A percentile compares a stretch with the other conserved stretches of the same genome.
Conservation (phyloP, 2,329 filamentous ascomycete genomes). For the Aureobasidium sp. region DNA sequence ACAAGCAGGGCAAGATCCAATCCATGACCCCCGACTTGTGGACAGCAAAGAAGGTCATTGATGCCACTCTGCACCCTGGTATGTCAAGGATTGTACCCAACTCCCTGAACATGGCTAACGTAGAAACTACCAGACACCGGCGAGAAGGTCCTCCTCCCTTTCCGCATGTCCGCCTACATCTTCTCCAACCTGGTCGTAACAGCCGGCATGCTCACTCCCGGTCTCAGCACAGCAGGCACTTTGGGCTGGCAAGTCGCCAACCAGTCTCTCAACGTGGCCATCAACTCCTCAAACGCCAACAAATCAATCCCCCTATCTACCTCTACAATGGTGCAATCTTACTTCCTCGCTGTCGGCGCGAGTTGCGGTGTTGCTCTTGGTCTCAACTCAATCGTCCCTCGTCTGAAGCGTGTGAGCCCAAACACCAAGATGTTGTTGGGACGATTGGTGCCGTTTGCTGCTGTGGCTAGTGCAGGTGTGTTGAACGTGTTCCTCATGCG, state of each 20-base stretch:
- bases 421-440: slow-evolving; percentile 67
- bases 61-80: slow-evolving; percentile 94
- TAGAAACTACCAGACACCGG: slow-evolving; percentile 62
- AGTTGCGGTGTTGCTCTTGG: slow-evolving; percentile 91
- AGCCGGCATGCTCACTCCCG: slow-evolving; percentile 91
- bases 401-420: slow-evolving; percentile 67
- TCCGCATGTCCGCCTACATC: slow-evolving; percentile 95
- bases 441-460: slow-evolving; percentile 91
- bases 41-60: slow-evolving; percentile 93
- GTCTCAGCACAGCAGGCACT: slow-evolving; percentile 73
- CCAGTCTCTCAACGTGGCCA: slow-evolving; percentile 94
- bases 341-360: slow-evolving; percentile 82
- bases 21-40: slow-evolving; percentile 87
- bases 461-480: slow-evolving; percentile 81
- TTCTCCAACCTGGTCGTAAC: slow-evolving; percentile 91
- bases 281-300: slow-evolving; percentile 97
- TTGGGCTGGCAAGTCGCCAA: slow-evolving; percentile 93
- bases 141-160: slow-evolving; percentile 82
- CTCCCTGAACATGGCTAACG: background rate
- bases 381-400: slow-evolving; percentile 80
- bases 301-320: slow-evolving; percentile 85
- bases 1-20: slow-evolving; percentile 73
- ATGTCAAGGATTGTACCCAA: slow-evolving; percentile 26
- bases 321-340: slow-evolving; percentile 76
- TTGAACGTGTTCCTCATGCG: slow-evolving; percentile 98